Evolutionary conservation across 2,329 filamentous ascomycete genomes (phyloP), one percentile per base, ranked within the genome.

Genomic region (Macrophomina pseudophaseolina): DNA sequence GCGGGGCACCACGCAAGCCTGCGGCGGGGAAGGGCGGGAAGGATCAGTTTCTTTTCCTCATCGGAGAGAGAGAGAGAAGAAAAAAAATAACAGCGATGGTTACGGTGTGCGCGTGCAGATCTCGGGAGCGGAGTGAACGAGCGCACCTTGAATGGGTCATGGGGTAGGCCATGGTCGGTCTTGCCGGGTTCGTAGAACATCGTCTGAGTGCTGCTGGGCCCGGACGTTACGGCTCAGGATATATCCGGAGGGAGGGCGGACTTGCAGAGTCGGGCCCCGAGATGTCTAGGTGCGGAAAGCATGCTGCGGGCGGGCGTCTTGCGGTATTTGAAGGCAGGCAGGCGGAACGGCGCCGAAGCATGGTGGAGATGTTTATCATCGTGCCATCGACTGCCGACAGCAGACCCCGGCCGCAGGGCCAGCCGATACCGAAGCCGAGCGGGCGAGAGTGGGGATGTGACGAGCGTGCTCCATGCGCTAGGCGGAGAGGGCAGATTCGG

Each of bases 1-100:
- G 16, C 87, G 82, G 16, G 87, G 87, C 49, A 88, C 78, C 2
- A 89, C 86, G 74, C 86, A 88, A 40, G 82, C 81, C 81, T 85
- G 66, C 16, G 30, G 16, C 30, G 65, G 14, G 32, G 44, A 14
- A 12, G 23, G 23, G 28, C 35, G 35, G 7, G 35, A 38, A 38
- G 35, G 35, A 38, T 38, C 35, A 38, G 35, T 38, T 38, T 12
- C 35, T 8, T 1, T 38, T 23, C 23, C 23, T 23, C 23, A 23
- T 23, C 23, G 23, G 23, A 23, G 23, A 23, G 23, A 23, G 23
- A 23, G 23, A 23, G 1, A 23, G 1, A 23, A 2, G 3, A 23
- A 23, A 23, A 23, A 3, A 23, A 23, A 23, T 3, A 23, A 23
- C 23, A 23, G 23, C 23, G 23, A 23, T 23, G 23, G 23, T 23